Evolutionary conservation across 208 protist species (phyloP).

Genomic region (Acanthamoeba divionensis): DNA sequence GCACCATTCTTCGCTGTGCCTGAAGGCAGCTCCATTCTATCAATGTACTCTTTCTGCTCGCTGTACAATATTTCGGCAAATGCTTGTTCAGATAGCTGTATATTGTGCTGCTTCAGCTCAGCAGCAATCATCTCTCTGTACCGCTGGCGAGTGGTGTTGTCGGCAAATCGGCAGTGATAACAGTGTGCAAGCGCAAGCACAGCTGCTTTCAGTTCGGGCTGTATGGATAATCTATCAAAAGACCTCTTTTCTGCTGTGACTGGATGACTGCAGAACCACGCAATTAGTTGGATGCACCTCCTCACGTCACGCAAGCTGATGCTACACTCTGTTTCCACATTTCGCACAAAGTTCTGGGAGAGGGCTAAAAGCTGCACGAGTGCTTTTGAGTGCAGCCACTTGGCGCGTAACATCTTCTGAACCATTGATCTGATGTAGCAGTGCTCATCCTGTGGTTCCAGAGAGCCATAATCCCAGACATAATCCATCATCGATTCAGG

Average conservation of each 20-base stretch:
- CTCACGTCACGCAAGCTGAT: slow-evolving; percentile 59
- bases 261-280: slow-evolving; percentile 54
- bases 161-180: slow-evolving; percentile 60
- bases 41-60: slow-evolving; percentile 24
- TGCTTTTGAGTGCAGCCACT: too few species aligned
- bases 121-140: slow-evolving; percentile 27
- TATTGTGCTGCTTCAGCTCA: not conserved
- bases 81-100: not conserved
- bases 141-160: not conserved
- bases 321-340: too few species aligned
- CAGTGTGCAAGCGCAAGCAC: slow-evolving; percentile 62
- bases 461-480: slow-evolving; percentile 80
- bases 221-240: not conserved
- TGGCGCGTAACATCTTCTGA: too few species aligned
- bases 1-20: slow-evolving; percentile 79
- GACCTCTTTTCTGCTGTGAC: not conserved
- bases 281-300: slow-evolving; percentile 29
- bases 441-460: slow-evolving; percentile 56
- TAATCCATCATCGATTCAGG: slow-evolving; percentile 71
- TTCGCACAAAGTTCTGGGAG: slow-evolving; percentile 44
- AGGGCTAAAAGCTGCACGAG: not conserved
- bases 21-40: slow-evolving; percentile 10
- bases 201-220: not conserved
- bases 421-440: slow-evolving; percentile 73
- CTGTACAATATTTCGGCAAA: not conserved